Conservation (phyloP, 2,329 filamentous ascomycete genomes). For the Tolypocladium tropicale region DNA sequence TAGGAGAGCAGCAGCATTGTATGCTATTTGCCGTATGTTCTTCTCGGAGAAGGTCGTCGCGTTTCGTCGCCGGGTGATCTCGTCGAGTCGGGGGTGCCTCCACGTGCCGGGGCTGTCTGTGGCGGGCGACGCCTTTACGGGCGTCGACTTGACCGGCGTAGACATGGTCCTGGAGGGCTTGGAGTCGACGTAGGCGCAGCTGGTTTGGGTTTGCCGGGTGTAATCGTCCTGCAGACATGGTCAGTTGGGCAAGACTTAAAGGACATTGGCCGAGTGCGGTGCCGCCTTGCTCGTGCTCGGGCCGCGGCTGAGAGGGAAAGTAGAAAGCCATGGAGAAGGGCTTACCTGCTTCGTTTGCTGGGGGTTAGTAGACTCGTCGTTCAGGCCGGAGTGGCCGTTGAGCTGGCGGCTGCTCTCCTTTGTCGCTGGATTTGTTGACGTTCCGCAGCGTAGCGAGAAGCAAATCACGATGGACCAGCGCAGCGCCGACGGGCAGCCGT, state of each 20-base stretch:
- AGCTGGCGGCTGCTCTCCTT: slow-evolving; percentile 16
- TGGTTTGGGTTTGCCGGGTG: neutral
- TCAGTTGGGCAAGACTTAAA: neutral
- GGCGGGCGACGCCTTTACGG: slow-evolving; percentile 29
- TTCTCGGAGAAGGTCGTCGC: slow-evolving; percentile 68
- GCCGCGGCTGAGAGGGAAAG: neutral
- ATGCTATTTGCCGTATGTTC: slow-evolving; percentile 60
- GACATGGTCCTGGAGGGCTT: slow-evolving; percentile 13
- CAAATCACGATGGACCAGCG: neutral
- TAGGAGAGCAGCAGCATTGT: slow-evolving; percentile 48
- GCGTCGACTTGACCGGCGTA: slow-evolving; percentile 21
- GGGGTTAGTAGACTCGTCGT: slow-evolving; percentile 19
- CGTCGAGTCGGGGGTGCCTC: slow-evolving; percentile 80
- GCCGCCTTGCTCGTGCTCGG: neutral
- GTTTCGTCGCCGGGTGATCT: slow-evolving; percentile 75
- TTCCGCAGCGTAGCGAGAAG: slow-evolving; percentile 10
- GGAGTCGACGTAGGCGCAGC: neutral
- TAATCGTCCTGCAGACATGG: neutral
- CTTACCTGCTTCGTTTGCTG: slow-evolving; percentile 5
- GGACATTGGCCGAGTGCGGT: too few species aligned
- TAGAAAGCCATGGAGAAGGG: neutral
- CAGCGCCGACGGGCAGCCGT: neutral
- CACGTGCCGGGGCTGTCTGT: slow-evolving; percentile 66
- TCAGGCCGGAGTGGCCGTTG: slow-evolving; percentile 20
- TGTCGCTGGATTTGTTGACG: slow-evolving; percentile 21